Conservation (phyloP, 2,329 filamentous ascomycete genomes). For the Sporothrix variecibatus region DNA sequence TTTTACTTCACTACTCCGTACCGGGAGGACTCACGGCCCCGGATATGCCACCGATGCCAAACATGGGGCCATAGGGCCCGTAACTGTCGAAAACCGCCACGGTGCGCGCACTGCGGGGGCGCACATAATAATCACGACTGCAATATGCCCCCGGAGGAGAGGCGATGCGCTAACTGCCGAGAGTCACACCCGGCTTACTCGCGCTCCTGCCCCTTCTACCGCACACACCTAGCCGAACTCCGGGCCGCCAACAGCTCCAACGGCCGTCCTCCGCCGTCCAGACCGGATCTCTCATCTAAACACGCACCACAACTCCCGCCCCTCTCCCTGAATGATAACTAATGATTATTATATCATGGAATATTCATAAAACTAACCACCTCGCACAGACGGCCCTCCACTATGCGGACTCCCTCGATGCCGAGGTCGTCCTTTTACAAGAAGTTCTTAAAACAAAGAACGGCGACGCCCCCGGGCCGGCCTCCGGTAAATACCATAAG, state of each 20-base stretch:
- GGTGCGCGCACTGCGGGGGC: neutral
- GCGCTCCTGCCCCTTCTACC: neutral
- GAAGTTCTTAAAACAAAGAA: neutral
- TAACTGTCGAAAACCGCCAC: neutral
- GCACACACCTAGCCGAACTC: neutral
- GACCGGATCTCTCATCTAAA: neutral
- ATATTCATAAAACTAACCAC: neutral
- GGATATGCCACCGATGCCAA: neutral
- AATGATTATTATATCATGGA: neutral
- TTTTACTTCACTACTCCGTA: neutral
- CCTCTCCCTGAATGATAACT: neutral
- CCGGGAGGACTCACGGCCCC: neutral
- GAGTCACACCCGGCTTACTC: neutral
- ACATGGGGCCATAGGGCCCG: neutral
- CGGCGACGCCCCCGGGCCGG: slow-evolving; percentile 2
- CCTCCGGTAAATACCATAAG: slow-evolving; percentile 1
- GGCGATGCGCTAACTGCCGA: no score
- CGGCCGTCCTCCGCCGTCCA: neutral
- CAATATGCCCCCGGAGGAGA: neutral
- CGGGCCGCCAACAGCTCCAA: neutral
- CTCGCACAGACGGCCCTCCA: neutral
- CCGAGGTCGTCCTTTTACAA: slow-evolving; percentile 2
- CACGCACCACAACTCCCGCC: neutral
- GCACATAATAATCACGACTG: neutral
- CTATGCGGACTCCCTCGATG: neutral